phyloP scores from a whole-genome alignment of 1,284 basidiomycete species.

The Gomphus bonarii region DNA sequence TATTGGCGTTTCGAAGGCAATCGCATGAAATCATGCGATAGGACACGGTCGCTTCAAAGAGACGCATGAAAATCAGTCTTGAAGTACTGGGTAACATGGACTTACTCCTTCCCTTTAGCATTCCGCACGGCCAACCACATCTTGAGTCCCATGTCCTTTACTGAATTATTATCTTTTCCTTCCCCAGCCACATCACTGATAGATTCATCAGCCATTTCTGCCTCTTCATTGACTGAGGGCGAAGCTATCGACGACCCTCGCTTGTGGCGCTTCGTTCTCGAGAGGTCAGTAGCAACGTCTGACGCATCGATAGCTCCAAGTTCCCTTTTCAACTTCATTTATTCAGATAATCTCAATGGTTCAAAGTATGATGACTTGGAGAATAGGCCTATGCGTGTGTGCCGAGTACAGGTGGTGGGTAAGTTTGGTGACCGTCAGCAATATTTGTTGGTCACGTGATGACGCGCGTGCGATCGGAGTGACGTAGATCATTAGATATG shows the following conservation, averaged over 20 bases:
- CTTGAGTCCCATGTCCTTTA: conserved; percentile 51
- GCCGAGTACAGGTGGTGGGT: not conserved
- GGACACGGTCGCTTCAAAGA: conserved; percentile 44
- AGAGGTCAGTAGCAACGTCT: conserved; percentile 42
- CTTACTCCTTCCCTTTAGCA: conserved; percentile 75
- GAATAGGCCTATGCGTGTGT: not conserved
- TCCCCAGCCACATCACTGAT: conserved; percentile 14
- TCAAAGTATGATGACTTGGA: not conserved
- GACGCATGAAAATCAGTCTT: not conserved
- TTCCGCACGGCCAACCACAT: conserved; percentile 69
- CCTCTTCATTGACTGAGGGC: conserved; percentile 16
- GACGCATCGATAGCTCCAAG: conserved; percentile 35
- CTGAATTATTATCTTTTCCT: conserved; percentile 27
- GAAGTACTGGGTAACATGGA: conserved; percentile 24
- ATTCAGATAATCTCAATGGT: not conserved
- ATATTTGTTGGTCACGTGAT: not conserved
- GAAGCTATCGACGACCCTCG: conserved; percentile 32
- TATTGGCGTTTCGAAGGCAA: conserved; percentile 72
- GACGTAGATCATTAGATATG: not conserved
- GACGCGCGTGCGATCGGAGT: not conserved
- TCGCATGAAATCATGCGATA: conserved; percentile 65
- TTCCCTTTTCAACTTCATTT: conserved; percentile 57
- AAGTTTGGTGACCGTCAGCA: not conserved
- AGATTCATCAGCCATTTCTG: conserved; percentile 8
- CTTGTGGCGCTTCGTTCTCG: conserved; percentile 61